phyloP scores from a whole-genome alignment of 129 eudicot genomes.

The Smallanthus sonchifolius region DNA sequence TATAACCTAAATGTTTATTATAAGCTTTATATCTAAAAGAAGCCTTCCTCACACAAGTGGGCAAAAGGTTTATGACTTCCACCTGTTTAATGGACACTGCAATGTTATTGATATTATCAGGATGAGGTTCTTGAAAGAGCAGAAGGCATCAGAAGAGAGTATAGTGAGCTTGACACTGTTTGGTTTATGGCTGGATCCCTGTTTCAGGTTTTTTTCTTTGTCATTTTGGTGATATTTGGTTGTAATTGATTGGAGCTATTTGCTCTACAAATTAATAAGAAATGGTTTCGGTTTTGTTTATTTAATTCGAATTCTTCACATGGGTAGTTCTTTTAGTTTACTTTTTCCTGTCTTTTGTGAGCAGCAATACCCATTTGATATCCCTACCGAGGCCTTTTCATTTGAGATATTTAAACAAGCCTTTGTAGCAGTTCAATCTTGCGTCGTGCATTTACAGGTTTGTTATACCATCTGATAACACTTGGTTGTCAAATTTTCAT shows the following conservation, averaged over 20 bases:
- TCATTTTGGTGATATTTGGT: slow-evolving; percentile 4
- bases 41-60: background rate
- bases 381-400: slow-evolving; percentile 97
- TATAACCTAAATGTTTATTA: background rate
- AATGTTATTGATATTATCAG: slow-evolving; percentile 25
- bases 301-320: slow-evolving; percentile 9
- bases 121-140: slow-evolving; percentile 85
- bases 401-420: slow-evolving; percentile 99
- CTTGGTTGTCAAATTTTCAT: background rate
- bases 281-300: slow-evolving; percentile 5
- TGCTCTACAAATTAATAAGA: background rate
- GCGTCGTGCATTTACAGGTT: slow-evolving; percentile 99
- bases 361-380: slow-evolving; percentile 99
- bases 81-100: background rate
- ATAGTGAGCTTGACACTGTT: slow-evolving; percentile 94
- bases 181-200: slow-evolving; percentile 99
- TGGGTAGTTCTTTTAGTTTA: slow-evolving; percentile 1
- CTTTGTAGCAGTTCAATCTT: slow-evolving; percentile 94
- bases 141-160: slow-evolving; percentile 92
- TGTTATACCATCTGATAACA: slow-evolving; percentile 7
- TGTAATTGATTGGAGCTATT: background rate
- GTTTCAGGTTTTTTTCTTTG: slow-evolving; percentile 59
- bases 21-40: background rate
- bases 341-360: slow-evolving; percentile 9
- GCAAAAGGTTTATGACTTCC: background rate